phyloP scores from a whole-genome alignment of 345 rosid species.

The Eucalyptus erythrocorys region DNA sequence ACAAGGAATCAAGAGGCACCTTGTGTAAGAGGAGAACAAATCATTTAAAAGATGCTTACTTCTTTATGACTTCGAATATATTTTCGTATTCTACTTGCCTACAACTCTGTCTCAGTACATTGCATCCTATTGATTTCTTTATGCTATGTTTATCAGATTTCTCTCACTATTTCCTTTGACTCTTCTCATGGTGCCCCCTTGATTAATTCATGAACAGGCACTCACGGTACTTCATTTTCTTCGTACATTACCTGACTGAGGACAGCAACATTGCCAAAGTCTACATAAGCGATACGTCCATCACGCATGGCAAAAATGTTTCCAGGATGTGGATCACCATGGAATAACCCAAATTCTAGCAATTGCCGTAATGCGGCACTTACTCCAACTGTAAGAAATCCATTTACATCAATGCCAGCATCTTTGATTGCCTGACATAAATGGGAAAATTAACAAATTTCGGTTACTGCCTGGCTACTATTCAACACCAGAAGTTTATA shows the following conservation, averaged over 20 bases:
- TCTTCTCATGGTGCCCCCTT: not conserved
- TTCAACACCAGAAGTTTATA: not conserved
- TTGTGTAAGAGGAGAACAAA: not conserved
- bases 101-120: not conserved
- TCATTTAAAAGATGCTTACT: not conserved
- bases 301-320: slow-evolving; percentile 95
- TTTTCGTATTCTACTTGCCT: not conserved
- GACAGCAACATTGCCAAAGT: slow-evolving; percentile 97
- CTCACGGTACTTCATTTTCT: not conserved
- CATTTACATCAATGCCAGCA: slow-evolving; percentile 83
- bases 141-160: not conserved
- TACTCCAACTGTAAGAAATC: slow-evolving; percentile 90
- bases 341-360: slow-evolving; percentile 91
- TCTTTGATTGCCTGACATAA: slow-evolving; percentile 69
- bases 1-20: not conserved
- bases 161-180: not conserved
- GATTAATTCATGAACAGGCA: not conserved
- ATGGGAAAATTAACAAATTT: not conserved
- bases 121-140: not conserved
- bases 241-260: slow-evolving; percentile 69
- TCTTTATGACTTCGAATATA: not conserved
- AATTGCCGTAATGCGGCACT: slow-evolving; percentile 95
- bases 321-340: slow-evolving; percentile 99
- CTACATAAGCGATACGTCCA: slow-evolving; percentile 97
- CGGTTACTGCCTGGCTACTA: not conserved